A percentile compares a stretch with the other conserved stretches of the same genome.
These are phyloP conservation scores for Thuja plicata DNA, from an alignment of 83 land plant genomes.

Conservation along the genomic window DNA sequence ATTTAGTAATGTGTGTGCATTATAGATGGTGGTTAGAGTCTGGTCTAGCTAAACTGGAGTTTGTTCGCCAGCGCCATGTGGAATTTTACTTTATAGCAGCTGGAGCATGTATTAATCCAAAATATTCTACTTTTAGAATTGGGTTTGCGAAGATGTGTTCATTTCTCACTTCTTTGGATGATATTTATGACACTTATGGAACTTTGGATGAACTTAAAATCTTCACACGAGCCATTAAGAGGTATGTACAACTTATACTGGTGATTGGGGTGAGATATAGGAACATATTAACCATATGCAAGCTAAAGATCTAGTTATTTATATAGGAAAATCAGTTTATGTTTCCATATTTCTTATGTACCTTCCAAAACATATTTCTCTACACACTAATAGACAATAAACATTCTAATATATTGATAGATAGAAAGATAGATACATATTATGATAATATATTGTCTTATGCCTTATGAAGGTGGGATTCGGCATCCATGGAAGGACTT, in stretches of 20 bases:
- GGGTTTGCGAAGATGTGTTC: constrained; percentile 11
- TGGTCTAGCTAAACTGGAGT: constrained; percentile 26
- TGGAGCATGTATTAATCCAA: constrained; percentile 19
- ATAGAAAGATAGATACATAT: too few relatives aligned
- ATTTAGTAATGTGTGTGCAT: neutral
- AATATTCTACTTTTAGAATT: constrained; percentile 14
- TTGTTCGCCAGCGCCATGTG: constrained; percentile 34
- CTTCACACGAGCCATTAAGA: constrained; percentile 29
- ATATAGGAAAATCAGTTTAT: too few relatives aligned
- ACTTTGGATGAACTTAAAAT: constrained; percentile 41
- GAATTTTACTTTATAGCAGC: constrained; percentile 26
- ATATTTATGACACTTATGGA: constrained; percentile 29
- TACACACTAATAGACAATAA: too few relatives aligned
- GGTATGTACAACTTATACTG: constrained; percentile 10
- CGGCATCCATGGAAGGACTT: constrained; percentile 18
- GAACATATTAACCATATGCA: too few relatives aligned
- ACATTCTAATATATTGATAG: too few relatives aligned
- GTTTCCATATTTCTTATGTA: too few relatives aligned
- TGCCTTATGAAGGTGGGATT: constrained; percentile 33
- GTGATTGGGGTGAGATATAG: too few relatives aligned
- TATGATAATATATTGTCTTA: too few relatives aligned
- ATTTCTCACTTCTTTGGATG: constrained; percentile 27
- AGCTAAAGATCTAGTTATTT: too few relatives aligned
- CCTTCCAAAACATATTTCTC: too few relatives aligned
- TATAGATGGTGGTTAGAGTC: constrained; percentile 35